phyloP scores from a whole-genome alignment of 257 asterid species.

The Forsythia viridissima region DNA sequence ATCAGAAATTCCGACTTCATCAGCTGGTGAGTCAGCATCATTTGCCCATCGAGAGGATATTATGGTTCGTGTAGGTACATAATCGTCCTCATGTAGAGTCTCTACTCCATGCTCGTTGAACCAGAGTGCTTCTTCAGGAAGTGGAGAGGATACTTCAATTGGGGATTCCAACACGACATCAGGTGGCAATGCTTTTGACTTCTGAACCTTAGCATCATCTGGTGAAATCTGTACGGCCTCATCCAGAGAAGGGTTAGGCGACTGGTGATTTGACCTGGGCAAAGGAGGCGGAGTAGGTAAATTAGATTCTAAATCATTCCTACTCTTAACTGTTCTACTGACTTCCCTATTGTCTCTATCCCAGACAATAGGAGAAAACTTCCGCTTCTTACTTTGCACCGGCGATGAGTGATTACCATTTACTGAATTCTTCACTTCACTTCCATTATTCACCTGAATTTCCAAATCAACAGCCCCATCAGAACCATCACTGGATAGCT shows the following conservation, averaged over 20 bases:
- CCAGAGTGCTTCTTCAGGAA: constrained; percentile 22
- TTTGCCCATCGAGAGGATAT: constrained; percentile 80
- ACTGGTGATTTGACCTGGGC: constrained; percentile 18
- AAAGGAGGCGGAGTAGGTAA: constrained; percentile 42
- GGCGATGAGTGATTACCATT: constrained; percentile 40
- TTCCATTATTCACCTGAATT: constrained; percentile 28
- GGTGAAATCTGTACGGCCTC: constrained; percentile 24
- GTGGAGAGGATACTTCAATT: constrained; percentile 31
- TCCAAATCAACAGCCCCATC: constrained; percentile 60
- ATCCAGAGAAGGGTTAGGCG: constrained; percentile 28
- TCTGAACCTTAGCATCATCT: constrained; percentile 26
- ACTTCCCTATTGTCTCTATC: constrained; percentile 68
- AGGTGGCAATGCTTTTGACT: constrained; percentile 37
- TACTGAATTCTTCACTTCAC: constrained; percentile 35
- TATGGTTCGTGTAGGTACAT: constrained; percentile 47
- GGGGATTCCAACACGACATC: constrained; percentile 27
- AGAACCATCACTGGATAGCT: constrained; percentile 83
- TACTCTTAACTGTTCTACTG: constrained; percentile 37
- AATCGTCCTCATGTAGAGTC: constrained; percentile 46
- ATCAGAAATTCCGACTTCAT: constrained; percentile 77
- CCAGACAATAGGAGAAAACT: constrained; percentile 88
- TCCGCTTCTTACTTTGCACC: constrained; percentile 53
- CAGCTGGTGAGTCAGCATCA: constrained; percentile 66
- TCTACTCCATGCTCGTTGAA: constrained; percentile 24
- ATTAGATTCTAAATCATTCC: constrained; percentile 27